A percentile compares a stretch with the other conserved stretches of the same genome.
These are phyloP conservation scores for Cercis canadensis DNA, from an alignment of 306 rosid genomes.

Conservation along the genomic window DNA sequence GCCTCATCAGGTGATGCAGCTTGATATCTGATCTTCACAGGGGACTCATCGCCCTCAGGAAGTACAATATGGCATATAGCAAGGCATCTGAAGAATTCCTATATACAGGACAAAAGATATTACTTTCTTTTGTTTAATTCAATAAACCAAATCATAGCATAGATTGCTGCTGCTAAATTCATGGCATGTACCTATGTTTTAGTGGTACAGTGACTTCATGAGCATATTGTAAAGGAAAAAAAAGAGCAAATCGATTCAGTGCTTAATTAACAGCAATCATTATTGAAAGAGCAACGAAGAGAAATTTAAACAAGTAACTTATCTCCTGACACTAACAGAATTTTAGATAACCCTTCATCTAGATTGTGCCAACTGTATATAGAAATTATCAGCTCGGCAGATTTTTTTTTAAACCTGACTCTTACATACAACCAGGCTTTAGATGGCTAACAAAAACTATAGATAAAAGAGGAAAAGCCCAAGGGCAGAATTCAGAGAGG, in stretches of 20 bases:
- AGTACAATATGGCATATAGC: slow-evolving; percentile 96
- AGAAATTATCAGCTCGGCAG: not conserved
- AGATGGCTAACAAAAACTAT: no score
- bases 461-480: no score
- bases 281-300: slow-evolving; percentile 17
- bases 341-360: slow-evolving; percentile 13
- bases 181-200: not conserved
- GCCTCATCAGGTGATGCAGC: slow-evolving; percentile 97
- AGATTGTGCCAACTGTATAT: slow-evolving; percentile 13
- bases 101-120: not conserved
- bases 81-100: slow-evolving; percentile 52
- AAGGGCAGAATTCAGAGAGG: not conserved
- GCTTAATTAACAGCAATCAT: not conserved
- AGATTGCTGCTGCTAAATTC: not conserved
- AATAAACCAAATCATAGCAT: no score
- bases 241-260: no score
- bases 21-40: slow-evolving; percentile 83
- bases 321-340: slow-evolving; percentile 6
- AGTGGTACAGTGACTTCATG: not conserved
- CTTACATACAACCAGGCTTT: no score
- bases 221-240: not conserved
- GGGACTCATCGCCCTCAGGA: slow-evolving; percentile 88
- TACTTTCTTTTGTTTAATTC: not conserved
- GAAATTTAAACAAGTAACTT: not conserved
- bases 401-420: no score